Evolutionary conservation across 2,329 filamentous ascomycete species (phyloP), one percentile per base, ranked within the genome.

Genomic region (Aureobasidium sp.): DNA sequence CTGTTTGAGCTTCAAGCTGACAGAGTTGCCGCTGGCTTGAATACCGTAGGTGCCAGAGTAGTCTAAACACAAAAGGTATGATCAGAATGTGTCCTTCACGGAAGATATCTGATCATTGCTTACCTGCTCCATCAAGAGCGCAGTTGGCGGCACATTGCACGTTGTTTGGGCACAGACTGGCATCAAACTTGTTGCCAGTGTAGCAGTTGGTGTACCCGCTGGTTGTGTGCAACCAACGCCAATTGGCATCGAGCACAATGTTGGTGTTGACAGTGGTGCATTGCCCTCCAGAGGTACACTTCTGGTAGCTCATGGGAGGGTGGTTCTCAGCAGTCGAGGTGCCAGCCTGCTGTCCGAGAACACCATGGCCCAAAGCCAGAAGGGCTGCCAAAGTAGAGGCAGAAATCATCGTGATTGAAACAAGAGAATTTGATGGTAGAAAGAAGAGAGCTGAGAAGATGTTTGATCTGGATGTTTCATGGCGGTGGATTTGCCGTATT

Each of bases 1-100:
- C 64, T 81, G 85, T 65, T 85, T 81, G 67, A 85, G 84, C 71
- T 80, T 80, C 65, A 85, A 74, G 67, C 74, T 81, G 66, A 86
- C 74, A 63, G 78, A 72, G 69, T 77, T 77, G 67, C 78, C 79
- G 68, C 74, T 78, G 61, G 83, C 76, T 42, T 76, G 79, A 67
- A 83, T 79, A 67, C 83, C 75, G 62, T 77, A 77, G 39, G 75
- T 76, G 15, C 62, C 64, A 27, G 69, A 67, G 69, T 77, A 77
- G 67, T 77, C 74, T 60, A 7, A 5, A n/a, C 29, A 8, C 1
- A 22, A 37, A 27, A 27, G 14, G 7, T 12, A 19, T 24, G 27
- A 12, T 57, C 3, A 57, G 53, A 31, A 35, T 6, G 8, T 11
- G 5, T 4, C 2, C 7, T 42, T 15, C 6, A 12, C 11, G 4